A percentile compares a stretch with the other conserved stretches of the same genome.
Evolutionary conservation across 306 rosid species (phyloP).

Genomic region (Trifolium fragiferum): DNA sequence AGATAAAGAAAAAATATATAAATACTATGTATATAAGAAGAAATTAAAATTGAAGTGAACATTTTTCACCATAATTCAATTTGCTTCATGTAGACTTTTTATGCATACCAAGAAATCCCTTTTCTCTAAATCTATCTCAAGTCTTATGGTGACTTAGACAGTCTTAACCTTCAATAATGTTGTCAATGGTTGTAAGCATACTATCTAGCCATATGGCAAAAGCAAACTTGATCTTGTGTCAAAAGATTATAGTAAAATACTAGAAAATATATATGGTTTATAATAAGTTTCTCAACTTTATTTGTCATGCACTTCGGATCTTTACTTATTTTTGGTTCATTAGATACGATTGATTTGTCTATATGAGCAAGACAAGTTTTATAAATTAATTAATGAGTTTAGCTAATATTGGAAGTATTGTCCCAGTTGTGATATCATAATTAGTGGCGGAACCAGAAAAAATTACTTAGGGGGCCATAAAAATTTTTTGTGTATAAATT

Average conservation of each 20-base stretch:
- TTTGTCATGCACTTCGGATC: background rate
- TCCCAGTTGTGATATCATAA: conserved; percentile 13
- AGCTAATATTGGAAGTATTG: conserved; percentile 35
- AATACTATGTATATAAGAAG: conserved; percentile 22
- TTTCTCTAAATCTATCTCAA: conserved; percentile 35
- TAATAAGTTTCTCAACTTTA: conserved; percentile 1
- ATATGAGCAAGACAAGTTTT: conserved; percentile 30
- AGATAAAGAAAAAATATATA: conserved; percentile 53
- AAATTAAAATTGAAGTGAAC: conserved; percentile 32
- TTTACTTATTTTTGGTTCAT: conserved; percentile 14
- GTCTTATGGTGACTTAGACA: conserved; percentile 23
- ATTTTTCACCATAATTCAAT: conserved; percentile 53
- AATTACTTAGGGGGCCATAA: too few relatives aligned
- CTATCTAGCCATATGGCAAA: conserved; percentile 38
- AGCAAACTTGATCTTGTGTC: conserved; percentile 35
- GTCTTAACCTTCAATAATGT: conserved; percentile 8
- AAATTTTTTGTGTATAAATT: too few relatives aligned
- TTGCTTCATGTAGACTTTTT: conserved; percentile 72
- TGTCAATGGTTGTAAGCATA: conserved; percentile 16
- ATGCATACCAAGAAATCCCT: conserved; percentile 61
- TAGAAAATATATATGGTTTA: conserved; percentile 6
- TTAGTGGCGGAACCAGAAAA: too few relatives aligned
- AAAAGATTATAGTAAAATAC: conserved; percentile 16
- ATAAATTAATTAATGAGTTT: conserved; percentile 27
- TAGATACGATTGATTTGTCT: conserved; percentile 20